These are phyloP conservation scores for Trametes meyenii DNA, from an alignment of 768 basidiomycete species.

Conservation along the genomic window DNA sequence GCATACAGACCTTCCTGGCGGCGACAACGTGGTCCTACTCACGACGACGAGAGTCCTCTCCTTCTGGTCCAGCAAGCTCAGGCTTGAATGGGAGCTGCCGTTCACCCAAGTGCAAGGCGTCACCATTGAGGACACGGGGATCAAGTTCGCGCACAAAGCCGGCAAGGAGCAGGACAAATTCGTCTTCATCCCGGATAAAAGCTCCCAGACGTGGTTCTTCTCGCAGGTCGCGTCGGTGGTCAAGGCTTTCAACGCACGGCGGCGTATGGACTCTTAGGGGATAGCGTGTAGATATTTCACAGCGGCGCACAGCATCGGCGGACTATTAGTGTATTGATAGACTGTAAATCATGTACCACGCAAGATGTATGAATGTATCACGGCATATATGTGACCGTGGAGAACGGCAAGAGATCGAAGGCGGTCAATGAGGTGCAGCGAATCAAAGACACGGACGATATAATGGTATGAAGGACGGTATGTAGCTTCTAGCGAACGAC, in stretches of 20 bases:
- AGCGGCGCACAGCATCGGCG: background rate
- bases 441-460: slow-evolving; percentile 7
- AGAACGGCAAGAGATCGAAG: slow-evolving; percentile 12
- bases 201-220: slow-evolving; percentile 81
- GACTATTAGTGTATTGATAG: slow-evolving; percentile 27
- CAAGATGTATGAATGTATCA: slow-evolving; percentile 21
- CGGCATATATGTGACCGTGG: slow-evolving; percentile 8
- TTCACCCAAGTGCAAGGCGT: slow-evolving; percentile 86
- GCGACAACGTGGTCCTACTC: slow-evolving; percentile 79
- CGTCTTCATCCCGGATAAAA: slow-evolving; percentile 74
- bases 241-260: slow-evolving; percentile 71
- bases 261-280: slow-evolving; percentile 62
- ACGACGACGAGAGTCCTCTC: slow-evolving; percentile 79
- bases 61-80: slow-evolving; percentile 84
- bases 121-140: slow-evolving; percentile 87
- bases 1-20: slow-evolving; percentile 66
- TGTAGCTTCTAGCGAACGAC: background rate
- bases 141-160: slow-evolving; percentile 81
- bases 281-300: background rate
- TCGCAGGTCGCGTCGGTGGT: slow-evolving; percentile 74
- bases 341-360: slow-evolving; percentile 22
- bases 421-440: slow-evolving; percentile 11
- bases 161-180: slow-evolving; percentile 79
- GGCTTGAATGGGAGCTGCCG: slow-evolving; percentile 90
- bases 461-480: background rate